These are phyloP conservation scores for Scutellaria galericulata DNA, from an alignment of 257 asterid genomes.

Conservation along the genomic window DNA sequence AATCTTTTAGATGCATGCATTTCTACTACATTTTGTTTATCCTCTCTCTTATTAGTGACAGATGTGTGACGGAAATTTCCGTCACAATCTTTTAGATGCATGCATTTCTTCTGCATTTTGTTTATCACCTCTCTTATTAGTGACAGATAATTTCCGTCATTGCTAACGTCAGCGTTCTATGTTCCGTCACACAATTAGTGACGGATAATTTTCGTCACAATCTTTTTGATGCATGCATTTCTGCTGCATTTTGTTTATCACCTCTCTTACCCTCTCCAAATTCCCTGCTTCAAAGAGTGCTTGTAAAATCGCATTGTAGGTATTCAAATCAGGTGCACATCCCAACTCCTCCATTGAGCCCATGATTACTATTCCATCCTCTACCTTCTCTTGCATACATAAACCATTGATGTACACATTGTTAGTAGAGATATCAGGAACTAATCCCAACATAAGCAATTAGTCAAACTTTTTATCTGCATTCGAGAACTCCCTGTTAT, in stretches of 20 bases:
- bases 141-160: no score
- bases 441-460: slow-evolving; percentile 70
- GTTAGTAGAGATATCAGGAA: slow-evolving; percentile 66
- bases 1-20: no score
- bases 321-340: slow-evolving; percentile 55
- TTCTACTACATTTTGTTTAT: no score
- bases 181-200: no score
- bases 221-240: slow-evolving; percentile 45
- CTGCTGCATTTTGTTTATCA: slow-evolving; percentile 44
- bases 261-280: slow-evolving; percentile 39
- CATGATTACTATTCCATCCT: slow-evolving; percentile 57
- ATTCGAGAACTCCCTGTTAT: slow-evolving; percentile 40
- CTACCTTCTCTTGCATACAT: slow-evolving; percentile 62
- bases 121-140: no score
- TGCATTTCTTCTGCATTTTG: no score
- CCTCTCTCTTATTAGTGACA: no score
- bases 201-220: no score
- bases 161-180: no score
- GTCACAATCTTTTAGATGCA: no score
- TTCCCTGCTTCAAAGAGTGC: slow-evolving; percentile 51
- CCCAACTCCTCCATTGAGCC: slow-evolving; percentile 68
- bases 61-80: no score
- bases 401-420: slow-evolving; percentile 60
- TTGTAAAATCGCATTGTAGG: slow-evolving; percentile 44
- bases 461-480: slow-evolving; percentile 82